A percentile compares a stretch with the other conserved stretches of the same genome.
phyloP scores from a whole-genome alignment of 2,329 filamentous ascomycete species.

The Fonsecaea pedrosoi region DNA sequence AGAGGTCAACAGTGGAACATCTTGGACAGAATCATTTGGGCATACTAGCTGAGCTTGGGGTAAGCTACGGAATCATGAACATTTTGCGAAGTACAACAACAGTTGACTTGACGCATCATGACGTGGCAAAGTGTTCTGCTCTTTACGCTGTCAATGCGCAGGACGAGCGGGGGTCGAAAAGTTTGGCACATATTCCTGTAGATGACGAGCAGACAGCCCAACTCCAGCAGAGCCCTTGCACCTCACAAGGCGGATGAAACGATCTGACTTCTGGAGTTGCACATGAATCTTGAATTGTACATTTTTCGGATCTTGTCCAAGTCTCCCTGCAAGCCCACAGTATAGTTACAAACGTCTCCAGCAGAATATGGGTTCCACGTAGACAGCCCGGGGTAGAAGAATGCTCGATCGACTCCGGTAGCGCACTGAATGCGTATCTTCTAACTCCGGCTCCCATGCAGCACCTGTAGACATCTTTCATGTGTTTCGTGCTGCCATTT shows the following conservation, averaged over 20 bases:
- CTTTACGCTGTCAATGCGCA: background rate
- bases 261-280: conserved; percentile 2
- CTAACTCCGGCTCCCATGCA: background rate
- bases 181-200: background rate
- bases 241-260: background rate
- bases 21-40: background rate
- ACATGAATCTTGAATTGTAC: conserved; percentile 11
- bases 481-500: background rate
- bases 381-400: conserved; percentile 1
- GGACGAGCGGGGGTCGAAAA: conserved; percentile 3
- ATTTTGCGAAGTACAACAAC: background rate
- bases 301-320: conserved; percentile 14
- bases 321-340: conserved; percentile 4
- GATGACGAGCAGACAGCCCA: background rate
- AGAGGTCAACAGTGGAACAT: background rate
- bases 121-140: background rate
- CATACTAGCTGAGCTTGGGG: background rate
- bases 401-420: background rate
- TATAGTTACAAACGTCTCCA: conserved; percentile 19
- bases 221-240: background rate
- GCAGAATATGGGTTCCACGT: conserved; percentile 1
- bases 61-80: background rate
- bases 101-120: background rate
- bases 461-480: background rate
- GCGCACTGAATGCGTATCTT: background rate